Conservation (phyloP, 2,329 filamentous ascomycete genomes). For the Fusarium sacchari region DNA sequence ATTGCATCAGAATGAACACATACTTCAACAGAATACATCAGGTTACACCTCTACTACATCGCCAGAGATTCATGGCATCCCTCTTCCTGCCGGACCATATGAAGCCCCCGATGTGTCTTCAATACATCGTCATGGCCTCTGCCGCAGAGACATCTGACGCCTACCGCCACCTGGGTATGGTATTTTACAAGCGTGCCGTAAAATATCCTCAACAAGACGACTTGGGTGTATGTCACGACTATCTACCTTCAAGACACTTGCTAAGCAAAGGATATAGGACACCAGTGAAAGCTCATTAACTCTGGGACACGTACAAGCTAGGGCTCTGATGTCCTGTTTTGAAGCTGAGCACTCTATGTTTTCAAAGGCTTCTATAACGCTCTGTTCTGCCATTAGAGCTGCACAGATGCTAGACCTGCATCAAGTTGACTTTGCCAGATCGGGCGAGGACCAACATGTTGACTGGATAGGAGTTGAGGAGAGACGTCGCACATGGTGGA, state of each 20-base stretch:
- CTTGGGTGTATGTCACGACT: background rate
- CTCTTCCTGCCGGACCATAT: background rate
- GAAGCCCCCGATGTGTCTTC: slow-evolving; percentile 19
- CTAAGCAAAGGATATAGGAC: background rate
- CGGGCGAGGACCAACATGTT: too few relatives aligned
- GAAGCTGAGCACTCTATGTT: slow-evolving; percentile 23
- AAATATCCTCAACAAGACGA: background rate
- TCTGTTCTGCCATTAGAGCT: slow-evolving; percentile 2
- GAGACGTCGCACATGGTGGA: slow-evolving; percentile 20
- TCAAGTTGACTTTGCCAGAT: background rate
- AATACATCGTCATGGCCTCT: slow-evolving; percentile 22
- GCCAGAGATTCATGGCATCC: slow-evolving; percentile 6
- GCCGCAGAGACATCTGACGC: background rate
- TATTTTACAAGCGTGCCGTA: slow-evolving; percentile 1
- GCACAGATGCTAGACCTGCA: slow-evolving; percentile 9
- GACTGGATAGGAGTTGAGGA: slow-evolving; percentile 15
- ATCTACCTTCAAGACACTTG: background rate
- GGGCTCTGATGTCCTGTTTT: slow-evolving; percentile 9
- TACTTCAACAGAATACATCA: slow-evolving; percentile 7
- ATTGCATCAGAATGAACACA: background rate
- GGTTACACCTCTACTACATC: slow-evolving; percentile 3
- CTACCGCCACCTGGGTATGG: background rate
- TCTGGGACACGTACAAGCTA: slow-evolving; percentile 8
- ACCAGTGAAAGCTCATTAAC: background rate
- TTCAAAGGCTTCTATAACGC: slow-evolving; percentile 17